phyloP scores from a whole-genome alignment of 176 grass and related monocot genomes.

The Hyparrhenia diplandra region DNA sequence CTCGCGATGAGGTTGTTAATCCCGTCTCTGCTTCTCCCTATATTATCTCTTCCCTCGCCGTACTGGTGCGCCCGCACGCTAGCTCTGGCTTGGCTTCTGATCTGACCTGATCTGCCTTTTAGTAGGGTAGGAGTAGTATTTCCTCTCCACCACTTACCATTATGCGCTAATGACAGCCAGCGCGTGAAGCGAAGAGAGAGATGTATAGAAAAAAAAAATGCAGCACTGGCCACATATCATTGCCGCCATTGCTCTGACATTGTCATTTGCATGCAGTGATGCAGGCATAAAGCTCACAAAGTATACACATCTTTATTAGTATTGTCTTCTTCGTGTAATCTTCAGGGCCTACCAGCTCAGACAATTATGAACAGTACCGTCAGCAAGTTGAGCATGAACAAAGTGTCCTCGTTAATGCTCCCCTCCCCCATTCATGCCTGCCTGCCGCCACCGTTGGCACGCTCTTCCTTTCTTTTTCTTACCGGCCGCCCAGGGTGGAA shows the following conservation, averaged over 20 bases:
- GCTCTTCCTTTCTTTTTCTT: not conserved
- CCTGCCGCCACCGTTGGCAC: not conserved
- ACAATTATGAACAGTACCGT: not conserved
- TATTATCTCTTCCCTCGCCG: not conserved
- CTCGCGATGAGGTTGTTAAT: not conserved
- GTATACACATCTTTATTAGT: not conserved
- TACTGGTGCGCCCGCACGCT: constrained; percentile 8
- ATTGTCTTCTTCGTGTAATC: no score
- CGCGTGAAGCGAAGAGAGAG: not conserved
- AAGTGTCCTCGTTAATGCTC: not conserved
- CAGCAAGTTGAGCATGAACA: not conserved
- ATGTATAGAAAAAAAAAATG: not conserved
- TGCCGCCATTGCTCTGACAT: not conserved
- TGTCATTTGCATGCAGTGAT: not conserved
- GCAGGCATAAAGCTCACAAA: not conserved
- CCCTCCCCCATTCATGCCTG: not conserved
- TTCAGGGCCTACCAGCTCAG: not conserved
- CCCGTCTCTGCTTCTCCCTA: not conserved
- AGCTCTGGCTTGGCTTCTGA: not conserved
- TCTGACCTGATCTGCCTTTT: not conserved
- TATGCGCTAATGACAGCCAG: constrained; percentile 14
- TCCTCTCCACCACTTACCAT: not conserved
- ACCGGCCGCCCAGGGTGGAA: no score
- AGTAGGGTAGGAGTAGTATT: not conserved
- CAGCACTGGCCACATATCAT: not conserved